Percentiles rank a stretch among this genome's conserved stretches.
Conservation (phyloP, 2,329 filamentous ascomycete species). For the Microdochium trichocladiopsis region DNA sequence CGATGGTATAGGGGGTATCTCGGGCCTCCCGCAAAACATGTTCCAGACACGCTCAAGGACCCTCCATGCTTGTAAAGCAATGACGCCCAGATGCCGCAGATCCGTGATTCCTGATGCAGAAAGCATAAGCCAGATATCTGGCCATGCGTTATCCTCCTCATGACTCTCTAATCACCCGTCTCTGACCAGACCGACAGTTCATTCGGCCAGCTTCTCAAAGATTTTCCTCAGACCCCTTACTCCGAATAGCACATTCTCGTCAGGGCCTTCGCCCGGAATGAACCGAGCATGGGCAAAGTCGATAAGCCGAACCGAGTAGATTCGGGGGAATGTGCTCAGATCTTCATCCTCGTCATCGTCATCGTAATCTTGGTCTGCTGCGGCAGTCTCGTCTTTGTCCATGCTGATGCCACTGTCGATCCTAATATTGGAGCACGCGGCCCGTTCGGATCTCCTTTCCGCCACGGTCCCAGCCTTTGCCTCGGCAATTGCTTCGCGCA, state of each 20-base stretch:
- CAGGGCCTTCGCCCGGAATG: conserved; percentile 73
- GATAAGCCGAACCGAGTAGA: conserved; percentile 80
- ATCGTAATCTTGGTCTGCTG: conserved; percentile 18
- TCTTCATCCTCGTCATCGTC: conserved; percentile 48
- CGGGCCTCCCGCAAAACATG: no score
- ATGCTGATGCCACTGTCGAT: conserved; percentile 50
- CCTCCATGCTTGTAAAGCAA: no score
- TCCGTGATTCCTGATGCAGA: no score
- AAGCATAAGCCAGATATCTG: no score
- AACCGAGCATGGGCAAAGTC: conserved; percentile 93
- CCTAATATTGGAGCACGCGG: conserved; percentile 27
- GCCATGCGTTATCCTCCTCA: no score
- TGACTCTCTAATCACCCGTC: no score
- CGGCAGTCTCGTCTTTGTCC: conserved; percentile 27
- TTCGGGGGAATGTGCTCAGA: conserved; percentile 33
- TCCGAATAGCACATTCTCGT: conserved; percentile 75
- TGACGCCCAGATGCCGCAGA: no score
- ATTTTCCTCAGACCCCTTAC: conserved; percentile 66
- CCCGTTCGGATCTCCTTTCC: conserved; percentile 18
- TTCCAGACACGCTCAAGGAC: no score
- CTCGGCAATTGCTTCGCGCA: conserved; percentile 46
- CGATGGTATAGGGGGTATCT: no score
- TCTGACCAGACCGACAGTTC: background rate
- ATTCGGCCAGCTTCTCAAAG: conserved; percentile 55
- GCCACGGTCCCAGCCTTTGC: conserved; percentile 39